These are phyloP conservation scores for Verbena officinalis DNA, from an alignment of 257 asterid genomes.

Conservation along the genomic window DNA sequence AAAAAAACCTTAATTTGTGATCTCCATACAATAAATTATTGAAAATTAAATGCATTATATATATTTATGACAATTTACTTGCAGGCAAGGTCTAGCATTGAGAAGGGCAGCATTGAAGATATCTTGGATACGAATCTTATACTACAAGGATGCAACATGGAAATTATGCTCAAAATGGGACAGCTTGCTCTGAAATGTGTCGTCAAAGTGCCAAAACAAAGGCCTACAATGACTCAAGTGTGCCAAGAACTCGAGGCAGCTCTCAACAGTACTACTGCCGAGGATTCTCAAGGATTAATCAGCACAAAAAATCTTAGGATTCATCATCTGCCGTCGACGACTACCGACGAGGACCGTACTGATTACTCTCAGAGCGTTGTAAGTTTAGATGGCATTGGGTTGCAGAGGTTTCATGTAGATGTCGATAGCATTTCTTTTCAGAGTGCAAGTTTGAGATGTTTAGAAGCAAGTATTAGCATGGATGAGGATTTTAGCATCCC, in stretches of 20 bases:
- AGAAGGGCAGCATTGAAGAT: constrained; percentile 56
- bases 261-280: constrained; percentile 24
- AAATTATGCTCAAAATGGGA: constrained; percentile 68
- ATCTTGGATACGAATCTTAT: constrained; percentile 63
- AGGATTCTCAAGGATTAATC: constrained; percentile 15
- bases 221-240: constrained; percentile 76
- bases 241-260: constrained; percentile 66
- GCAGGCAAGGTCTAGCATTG: constrained; percentile 72
- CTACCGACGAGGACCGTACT: not conserved
- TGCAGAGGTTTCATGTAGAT: constrained; percentile 63
- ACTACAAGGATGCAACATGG: constrained; percentile 60
- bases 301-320: not conserved
- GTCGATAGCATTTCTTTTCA: constrained; percentile 41
- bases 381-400: constrained; percentile 58
- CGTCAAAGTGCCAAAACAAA: constrained; percentile 58
- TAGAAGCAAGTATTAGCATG: constrained; percentile 44
- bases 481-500: constrained; percentile 27
- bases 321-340: not conserved
- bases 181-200: constrained; percentile 63
- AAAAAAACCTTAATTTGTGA: no score
- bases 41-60: no score
- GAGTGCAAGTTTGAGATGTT: constrained; percentile 67
- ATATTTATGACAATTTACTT: constrained; percentile 9
- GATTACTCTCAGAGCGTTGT: constrained; percentile 47
- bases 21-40: no score